Percentiles rank a stretch among this genome's conserved stretches.
phyloP scores from a whole-genome alignment of 2,329 filamentous ascomycete species.

The Hysterium pulicare region DNA sequence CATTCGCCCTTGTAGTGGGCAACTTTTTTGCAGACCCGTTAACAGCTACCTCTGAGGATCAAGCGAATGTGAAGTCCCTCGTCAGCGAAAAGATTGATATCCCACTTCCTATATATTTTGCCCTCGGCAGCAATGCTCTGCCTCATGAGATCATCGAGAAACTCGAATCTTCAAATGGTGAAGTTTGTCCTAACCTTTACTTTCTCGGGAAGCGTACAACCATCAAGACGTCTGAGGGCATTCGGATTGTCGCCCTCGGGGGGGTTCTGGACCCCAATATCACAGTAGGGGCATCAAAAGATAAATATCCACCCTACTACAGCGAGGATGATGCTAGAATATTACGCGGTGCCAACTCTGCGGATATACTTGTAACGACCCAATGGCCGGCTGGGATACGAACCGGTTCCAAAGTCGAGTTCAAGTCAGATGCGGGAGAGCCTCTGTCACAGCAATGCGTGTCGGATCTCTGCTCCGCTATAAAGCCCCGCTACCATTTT shows the following conservation, averaged over 20 bases:
- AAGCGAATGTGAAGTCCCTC: slow-evolving; percentile 59
- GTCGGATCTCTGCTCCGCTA: slow-evolving; percentile 69
- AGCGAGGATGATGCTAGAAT: slow-evolving; percentile 71
- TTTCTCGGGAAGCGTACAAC: slow-evolving; percentile 84
- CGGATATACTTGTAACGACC: slow-evolving; percentile 83
- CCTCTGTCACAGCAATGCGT: slow-evolving; percentile 63
- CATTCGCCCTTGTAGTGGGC: slow-evolving; percentile 78
- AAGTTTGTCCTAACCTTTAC: slow-evolving; percentile 85
- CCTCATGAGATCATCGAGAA: slow-evolving; percentile 69
- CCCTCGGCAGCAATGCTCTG: slow-evolving; percentile 69
- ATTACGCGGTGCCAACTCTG: slow-evolving; percentile 70
- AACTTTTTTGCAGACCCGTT: slow-evolving; percentile 68
- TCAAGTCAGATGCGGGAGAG: slow-evolving; percentile 52
- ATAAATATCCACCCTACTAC: slow-evolving; percentile 75
- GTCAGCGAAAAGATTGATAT: slow-evolving; percentile 69
- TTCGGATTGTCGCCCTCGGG: slow-evolving; percentile 83
- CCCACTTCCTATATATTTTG: slow-evolving; percentile 87
- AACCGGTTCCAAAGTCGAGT: slow-evolving; percentile 61
- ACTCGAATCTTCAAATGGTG: slow-evolving; percentile 64
- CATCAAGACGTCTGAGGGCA: slow-evolving; percentile 83
- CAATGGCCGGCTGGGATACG: slow-evolving; percentile 78
- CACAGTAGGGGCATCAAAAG: slow-evolving; percentile 61
- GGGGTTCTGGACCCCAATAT: slow-evolving; percentile 65
- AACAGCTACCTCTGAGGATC: slow-evolving; percentile 49
- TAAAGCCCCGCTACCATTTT: slow-evolving; percentile 94